phyloP scores from a whole-genome alignment of 2,329 filamentous ascomycete genomes.

The Incumbomyces delicatus region DNA sequence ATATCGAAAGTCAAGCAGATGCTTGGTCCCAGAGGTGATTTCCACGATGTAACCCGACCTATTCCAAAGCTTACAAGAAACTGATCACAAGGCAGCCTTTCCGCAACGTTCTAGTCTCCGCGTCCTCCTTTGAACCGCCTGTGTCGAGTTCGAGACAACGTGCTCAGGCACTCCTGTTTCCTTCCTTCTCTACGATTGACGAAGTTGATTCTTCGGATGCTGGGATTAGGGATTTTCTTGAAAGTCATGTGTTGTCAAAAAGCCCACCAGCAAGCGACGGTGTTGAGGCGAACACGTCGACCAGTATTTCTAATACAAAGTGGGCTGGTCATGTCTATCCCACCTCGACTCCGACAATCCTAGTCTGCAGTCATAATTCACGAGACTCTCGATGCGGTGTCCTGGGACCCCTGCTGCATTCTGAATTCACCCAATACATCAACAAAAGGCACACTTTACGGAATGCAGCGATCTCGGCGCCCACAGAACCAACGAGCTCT shows the following conservation, averaged over 20 bases:
- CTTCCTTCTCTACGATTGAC: constrained; percentile 71
- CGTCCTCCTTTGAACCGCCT: constrained; percentile 53
- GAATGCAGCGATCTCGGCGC: background rate
- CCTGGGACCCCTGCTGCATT: constrained; percentile 61
- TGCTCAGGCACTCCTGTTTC: constrained; percentile 60
- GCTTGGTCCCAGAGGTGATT: constrained; percentile 55
- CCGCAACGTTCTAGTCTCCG: constrained; percentile 68
- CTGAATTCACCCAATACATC: constrained; percentile 51
- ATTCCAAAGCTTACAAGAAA: background rate
- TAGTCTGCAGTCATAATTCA: constrained; percentile 80
- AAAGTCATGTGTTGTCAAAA: constrained; percentile 50
- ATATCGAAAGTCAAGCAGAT: constrained; percentile 59
- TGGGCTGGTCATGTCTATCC: background rate
- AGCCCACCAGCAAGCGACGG: constrained; percentile 45
- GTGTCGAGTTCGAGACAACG: too few species aligned
- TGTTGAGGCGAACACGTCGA: constrained; percentile 43
- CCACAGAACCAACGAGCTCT: background rate
- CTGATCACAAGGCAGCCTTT: constrained; percentile 52
- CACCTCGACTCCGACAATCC: constrained; percentile 41
- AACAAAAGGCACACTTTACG: constrained; percentile 3
- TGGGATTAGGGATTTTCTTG: constrained; percentile 36
- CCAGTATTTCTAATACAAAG: constrained; percentile 45
- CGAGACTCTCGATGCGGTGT: constrained; percentile 75
- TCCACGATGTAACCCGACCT: constrained; percentile 47
- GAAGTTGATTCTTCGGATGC: constrained; percentile 37